Evolutionary conservation across 257 asterid species (phyloP).

Genomic region (Avicennia marina): DNA sequence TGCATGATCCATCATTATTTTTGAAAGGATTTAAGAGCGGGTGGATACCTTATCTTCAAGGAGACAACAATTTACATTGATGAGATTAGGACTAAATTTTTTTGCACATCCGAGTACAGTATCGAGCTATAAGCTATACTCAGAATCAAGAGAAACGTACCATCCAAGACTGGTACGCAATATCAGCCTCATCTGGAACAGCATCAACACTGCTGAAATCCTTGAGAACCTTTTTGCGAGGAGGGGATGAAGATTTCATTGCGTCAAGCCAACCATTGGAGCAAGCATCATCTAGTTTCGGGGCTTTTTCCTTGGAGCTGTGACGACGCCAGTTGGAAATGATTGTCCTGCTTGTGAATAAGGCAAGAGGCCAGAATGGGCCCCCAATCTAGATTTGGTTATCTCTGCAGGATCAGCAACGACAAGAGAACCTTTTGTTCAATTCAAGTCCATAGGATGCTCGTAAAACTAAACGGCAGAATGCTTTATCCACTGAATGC

Average conservation of each 20-base stretch:
- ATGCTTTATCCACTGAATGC: neutral
- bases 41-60: slow-evolving; percentile 51
- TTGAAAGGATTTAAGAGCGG: slow-evolving; percentile 68
- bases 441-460: slow-evolving; percentile 57
- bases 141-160: slow-evolving; percentile 29
- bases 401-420: slow-evolving; percentile 60
- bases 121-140: neutral
- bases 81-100: neutral
- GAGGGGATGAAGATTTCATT: slow-evolving; percentile 92
- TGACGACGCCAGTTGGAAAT: slow-evolving; percentile 30
- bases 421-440: slow-evolving; percentile 58
- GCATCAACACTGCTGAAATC: slow-evolving; percentile 34
- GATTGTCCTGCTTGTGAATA: slow-evolving; percentile 52
- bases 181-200: slow-evolving; percentile 51
- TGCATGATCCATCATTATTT: slow-evolving; percentile 47
- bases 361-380: slow-evolving; percentile 47
- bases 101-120: neutral
- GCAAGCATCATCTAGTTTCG: slow-evolving; percentile 70
- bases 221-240: slow-evolving; percentile 56
- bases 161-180: slow-evolving; percentile 67
- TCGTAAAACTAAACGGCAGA: neutral
- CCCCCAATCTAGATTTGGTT: slow-evolving; percentile 62
- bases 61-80: too few species aligned
- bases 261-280: slow-evolving; percentile 92
- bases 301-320: slow-evolving; percentile 55